phyloP scores from a whole-genome alignment of 164 flowering plant genomes.

The Cinnamomum chago region DNA sequence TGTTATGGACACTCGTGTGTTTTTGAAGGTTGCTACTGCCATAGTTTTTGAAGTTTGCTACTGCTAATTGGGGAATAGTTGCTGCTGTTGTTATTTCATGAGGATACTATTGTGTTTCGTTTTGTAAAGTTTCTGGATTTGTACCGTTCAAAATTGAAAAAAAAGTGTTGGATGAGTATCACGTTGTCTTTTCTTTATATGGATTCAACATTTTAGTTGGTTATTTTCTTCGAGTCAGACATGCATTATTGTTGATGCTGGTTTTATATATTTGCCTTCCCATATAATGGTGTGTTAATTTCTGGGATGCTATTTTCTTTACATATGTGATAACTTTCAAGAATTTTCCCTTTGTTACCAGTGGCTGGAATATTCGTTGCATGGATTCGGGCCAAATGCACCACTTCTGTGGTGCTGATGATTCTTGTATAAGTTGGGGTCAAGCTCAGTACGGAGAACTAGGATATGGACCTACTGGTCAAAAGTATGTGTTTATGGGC shows the following conservation, averaged over 20 bases:
- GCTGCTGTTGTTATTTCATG: too few species aligned
- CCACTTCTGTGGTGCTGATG: conserved; percentile 89
- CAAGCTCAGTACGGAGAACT: conserved; percentile 85
- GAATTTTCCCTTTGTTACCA: conserved; percentile 18
- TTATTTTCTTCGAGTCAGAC: not conserved
- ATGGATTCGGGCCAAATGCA: conserved; percentile 92
- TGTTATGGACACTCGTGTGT: too few species aligned
- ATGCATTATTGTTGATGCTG: not conserved
- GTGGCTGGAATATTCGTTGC: conserved; percentile 97
- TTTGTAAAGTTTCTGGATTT: too few species aligned
- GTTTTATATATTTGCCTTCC: not conserved
- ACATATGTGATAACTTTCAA: not conserved
- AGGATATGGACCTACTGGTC: conserved; percentile 89
- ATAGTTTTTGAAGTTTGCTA: too few species aligned
- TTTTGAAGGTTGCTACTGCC: too few species aligned
- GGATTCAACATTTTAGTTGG: not conserved
- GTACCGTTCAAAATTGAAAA: too few species aligned
- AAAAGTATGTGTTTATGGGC: conserved; percentile 48
- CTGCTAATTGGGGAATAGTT: too few species aligned
- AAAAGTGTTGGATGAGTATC: too few species aligned
- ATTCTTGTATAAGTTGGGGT: conserved; percentile 99
- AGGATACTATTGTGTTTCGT: too few species aligned
- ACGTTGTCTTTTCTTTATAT: not conserved
- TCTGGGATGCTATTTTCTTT: not conserved
- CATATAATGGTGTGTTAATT: not conserved